Evolutionary conservation across 2,329 filamentous ascomycete genomes (phyloP).

Genomic region (Aspergillus nomiae): DNA sequence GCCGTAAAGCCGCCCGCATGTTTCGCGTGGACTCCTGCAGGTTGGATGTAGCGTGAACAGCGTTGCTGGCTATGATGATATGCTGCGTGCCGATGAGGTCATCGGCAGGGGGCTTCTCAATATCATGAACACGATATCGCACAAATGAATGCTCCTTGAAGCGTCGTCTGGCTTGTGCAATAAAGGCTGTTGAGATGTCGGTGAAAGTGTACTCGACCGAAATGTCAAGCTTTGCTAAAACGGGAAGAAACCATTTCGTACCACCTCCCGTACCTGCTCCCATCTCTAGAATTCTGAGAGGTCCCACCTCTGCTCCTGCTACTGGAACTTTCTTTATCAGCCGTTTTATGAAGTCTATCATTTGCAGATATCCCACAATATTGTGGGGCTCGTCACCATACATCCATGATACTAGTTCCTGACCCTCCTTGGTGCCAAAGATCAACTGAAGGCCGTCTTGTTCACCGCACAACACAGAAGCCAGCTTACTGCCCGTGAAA

Average conservation of each 20-base stretch:
- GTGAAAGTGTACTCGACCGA: slow-evolving; percentile 44
- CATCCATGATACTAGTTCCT: slow-evolving; percentile 37
- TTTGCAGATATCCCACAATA: slow-evolving; percentile 34
- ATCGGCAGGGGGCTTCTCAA: slow-evolving; percentile 28
- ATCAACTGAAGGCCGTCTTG: slow-evolving; percentile 43
- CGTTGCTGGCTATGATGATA: slow-evolving; percentile 39
- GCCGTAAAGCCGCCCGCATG: slow-evolving; percentile 29
- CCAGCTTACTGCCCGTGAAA: slow-evolving; percentile 24
- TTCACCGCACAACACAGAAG: slow-evolving; percentile 29
- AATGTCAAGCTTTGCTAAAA: slow-evolving; percentile 29
- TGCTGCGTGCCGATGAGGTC: slow-evolving; percentile 29
- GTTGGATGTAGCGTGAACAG: slow-evolving; percentile 39
- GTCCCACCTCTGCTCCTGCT: background rate
- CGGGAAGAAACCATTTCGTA: slow-evolving; percentile 31
- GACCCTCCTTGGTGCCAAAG: slow-evolving; percentile 40
- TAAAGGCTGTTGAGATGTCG: slow-evolving; percentile 40
- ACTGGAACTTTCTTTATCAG: slow-evolving; percentile 22
- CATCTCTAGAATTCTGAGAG: slow-evolving; percentile 44
- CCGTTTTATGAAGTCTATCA: slow-evolving; percentile 35
- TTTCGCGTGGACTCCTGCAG: slow-evolving; percentile 26
- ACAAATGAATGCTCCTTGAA: slow-evolving; percentile 32
- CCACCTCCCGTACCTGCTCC: slow-evolving; percentile 44
- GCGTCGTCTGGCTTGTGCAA: slow-evolving; percentile 34
- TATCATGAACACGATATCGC: slow-evolving; percentile 30
- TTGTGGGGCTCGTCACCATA: slow-evolving; percentile 43